Conservation (phyloP, 164 flowering plant genomes). For the Houttuynia cordata region DNA sequence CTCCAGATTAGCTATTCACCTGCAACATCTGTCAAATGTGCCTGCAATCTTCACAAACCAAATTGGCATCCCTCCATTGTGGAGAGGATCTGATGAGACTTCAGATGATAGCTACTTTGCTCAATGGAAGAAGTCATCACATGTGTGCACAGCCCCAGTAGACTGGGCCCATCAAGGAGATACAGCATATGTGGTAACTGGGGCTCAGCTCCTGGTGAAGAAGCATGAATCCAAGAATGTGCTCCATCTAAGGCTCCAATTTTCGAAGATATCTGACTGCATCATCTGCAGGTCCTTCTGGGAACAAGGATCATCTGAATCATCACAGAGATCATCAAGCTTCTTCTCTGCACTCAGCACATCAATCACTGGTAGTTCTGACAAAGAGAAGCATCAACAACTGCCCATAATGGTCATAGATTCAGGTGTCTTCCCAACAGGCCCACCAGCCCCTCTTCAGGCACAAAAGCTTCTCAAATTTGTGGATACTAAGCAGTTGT, state of each 20-base stretch:
- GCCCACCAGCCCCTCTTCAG: slow-evolving; percentile 54
- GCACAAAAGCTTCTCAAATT: slow-evolving; percentile 40
- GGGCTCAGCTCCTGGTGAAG: slow-evolving; percentile 61
- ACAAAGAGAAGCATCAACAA: slow-evolving; percentile 23
- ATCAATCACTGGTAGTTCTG: slow-evolving; percentile 22
- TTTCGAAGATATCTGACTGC: slow-evolving; percentile 27
- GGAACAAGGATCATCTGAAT: slow-evolving; percentile 33
- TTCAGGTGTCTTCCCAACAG: slow-evolving; percentile 50
- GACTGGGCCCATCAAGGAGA: slow-evolving; percentile 25
- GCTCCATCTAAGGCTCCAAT: slow-evolving; percentile 58
- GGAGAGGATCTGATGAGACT: slow-evolving; percentile 35
- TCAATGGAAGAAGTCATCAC: slow-evolving; percentile 46
- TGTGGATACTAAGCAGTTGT: slow-evolving; percentile 50
- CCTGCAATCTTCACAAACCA: slow-evolving; percentile 39
- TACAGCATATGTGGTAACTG: slow-evolving; percentile 50
- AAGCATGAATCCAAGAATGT: slow-evolving; percentile 42
- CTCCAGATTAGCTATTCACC: slow-evolving; percentile 65
- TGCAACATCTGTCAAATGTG: slow-evolving; percentile 46
- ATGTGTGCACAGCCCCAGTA: slow-evolving; percentile 52
- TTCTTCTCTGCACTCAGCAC: slow-evolving; percentile 38
- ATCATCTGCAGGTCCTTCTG: slow-evolving; percentile 29
- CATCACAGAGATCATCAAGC: slow-evolving; percentile 33
- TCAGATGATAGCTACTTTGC: slow-evolving; percentile 19
- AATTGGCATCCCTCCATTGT: slow-evolving; percentile 13
- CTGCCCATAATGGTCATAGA: slow-evolving; percentile 34